Conservation (phyloP, 371 early-diverging fungal genomes). For the Syncephalastrum monosporum region DNA sequence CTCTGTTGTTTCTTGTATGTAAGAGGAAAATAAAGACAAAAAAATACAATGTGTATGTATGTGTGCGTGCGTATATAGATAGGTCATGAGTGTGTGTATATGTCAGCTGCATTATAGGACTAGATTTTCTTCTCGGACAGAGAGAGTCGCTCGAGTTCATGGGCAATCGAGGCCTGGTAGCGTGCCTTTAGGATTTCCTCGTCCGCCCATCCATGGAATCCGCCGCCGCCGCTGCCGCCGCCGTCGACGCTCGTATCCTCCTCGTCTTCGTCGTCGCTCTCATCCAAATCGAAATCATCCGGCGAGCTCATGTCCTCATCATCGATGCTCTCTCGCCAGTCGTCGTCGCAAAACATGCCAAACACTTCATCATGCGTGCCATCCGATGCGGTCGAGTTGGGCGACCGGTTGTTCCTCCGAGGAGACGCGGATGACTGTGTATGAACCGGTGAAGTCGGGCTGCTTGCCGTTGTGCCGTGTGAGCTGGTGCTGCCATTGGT, state of each 20-base stretch:
- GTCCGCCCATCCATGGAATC: slow-evolving; percentile 47
- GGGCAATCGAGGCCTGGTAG: slow-evolving; percentile 18
- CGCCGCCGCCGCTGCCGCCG: slow-evolving; percentile 7
- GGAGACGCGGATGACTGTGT: background rate
- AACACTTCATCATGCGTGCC: slow-evolving; percentile 37
- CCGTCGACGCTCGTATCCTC: slow-evolving; percentile 15
- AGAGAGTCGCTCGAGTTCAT: slow-evolving; percentile 21
- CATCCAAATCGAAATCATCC: slow-evolving; percentile 21
- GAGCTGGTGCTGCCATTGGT: background rate
- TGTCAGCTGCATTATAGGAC: too few relatives aligned
- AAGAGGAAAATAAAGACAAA: too few relatives aligned
- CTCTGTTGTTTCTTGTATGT: too few relatives aligned
- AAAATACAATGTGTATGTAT: too few relatives aligned
- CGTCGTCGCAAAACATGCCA: slow-evolving; percentile 45
- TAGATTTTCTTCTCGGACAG: too few relatives aligned
- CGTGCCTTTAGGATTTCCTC: slow-evolving; percentile 39
- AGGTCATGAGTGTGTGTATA: too few relatives aligned
- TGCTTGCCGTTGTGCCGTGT: background rate
- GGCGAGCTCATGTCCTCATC: slow-evolving; percentile 5
- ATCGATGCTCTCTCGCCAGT: slow-evolving; percentile 5
- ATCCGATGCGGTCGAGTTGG: slow-evolving; percentile 27
- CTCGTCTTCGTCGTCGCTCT: slow-evolving; percentile 17
- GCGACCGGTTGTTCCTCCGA: slow-evolving; percentile 6
- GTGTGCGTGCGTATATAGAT: too few relatives aligned
- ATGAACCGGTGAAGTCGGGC: slow-evolving; percentile 3